phyloP scores from a whole-genome alignment of 202 grass and related monocot species.

The Panicum virgatum region DNA sequence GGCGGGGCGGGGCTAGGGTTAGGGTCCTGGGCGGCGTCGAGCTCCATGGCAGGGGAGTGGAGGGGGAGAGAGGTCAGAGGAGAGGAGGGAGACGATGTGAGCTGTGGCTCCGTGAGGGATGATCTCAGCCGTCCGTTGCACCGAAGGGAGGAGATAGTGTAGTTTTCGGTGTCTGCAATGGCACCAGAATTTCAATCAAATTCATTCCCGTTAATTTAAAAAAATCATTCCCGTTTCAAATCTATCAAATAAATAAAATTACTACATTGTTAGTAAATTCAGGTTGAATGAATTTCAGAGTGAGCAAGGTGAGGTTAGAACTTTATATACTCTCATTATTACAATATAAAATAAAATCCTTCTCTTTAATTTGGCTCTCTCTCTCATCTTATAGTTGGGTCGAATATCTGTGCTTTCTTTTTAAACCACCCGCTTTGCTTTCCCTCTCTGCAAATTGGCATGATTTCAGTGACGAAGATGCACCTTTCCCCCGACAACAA shows the following conservation, averaged over 20 bases:
- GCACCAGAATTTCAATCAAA: neutral
- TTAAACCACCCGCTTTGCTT: too few relatives aligned
- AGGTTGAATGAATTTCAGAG: neutral
- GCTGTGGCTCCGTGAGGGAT: too few relatives aligned
- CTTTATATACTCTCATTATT: too few relatives aligned
- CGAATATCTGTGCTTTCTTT: too few relatives aligned
- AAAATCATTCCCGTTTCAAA: too few relatives aligned
- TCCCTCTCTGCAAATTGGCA: too few relatives aligned
- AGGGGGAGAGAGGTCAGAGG: neutral
- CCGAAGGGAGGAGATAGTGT: neutral
- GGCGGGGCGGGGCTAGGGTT: slow-evolving; percentile 44
- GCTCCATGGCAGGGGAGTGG: slow-evolving; percentile 41
- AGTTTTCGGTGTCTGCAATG: neutral
- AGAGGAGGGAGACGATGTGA: neutral
- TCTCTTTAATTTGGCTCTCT: too few relatives aligned
- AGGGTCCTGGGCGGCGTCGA: slow-evolving; percentile 51
- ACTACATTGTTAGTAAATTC: neutral
- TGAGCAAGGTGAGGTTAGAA: neutral
- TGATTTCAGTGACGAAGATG: too few relatives aligned
- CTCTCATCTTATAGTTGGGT: too few relatives aligned
- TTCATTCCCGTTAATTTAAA: neutral
- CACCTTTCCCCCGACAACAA: too few relatives aligned
- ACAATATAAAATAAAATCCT: too few relatives aligned
- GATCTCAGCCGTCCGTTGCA: slow-evolving; percentile 21
- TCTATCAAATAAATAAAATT: neutral